Evolutionary conservation across 78 protist species (phyloP).

Genomic region (Creolimax fragrantissima): DNA sequence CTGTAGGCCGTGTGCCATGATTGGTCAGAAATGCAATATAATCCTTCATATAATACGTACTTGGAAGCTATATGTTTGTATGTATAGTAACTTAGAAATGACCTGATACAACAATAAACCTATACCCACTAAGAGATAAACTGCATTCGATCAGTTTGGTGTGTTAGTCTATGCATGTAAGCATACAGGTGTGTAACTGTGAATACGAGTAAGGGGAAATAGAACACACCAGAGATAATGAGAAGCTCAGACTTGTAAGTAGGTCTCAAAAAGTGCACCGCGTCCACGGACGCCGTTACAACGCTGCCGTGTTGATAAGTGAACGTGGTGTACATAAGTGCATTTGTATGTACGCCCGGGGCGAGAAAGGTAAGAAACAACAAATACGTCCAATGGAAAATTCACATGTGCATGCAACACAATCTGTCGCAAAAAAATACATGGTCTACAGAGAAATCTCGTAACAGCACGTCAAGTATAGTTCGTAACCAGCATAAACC

Average conservation of each 20-base stretch:
- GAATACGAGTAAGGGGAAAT: background rate
- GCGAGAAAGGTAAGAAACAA: background rate
- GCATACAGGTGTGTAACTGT: no score
- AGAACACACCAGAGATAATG: background rate
- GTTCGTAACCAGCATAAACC: background rate
- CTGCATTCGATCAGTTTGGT: no score
- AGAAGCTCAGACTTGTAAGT: background rate
- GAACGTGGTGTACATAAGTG: background rate
- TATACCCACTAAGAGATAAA: no score
- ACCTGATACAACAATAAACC: no score
- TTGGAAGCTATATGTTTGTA: no score
- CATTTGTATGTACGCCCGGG: background rate
- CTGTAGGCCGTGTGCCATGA: no score
- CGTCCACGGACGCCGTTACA: conserved; percentile 26
- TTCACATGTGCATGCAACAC: background rate
- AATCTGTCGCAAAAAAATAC: background rate
- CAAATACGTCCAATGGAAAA: background rate
- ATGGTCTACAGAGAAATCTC: background rate
- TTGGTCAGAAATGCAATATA: no score
- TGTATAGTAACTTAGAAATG: no score
- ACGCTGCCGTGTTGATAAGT: background rate
- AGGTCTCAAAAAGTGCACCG: conserved; percentile 9
- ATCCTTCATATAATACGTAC: no score
- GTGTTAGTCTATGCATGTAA: no score
- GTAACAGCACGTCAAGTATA: background rate